Evolutionary conservation across 2,329 filamentous ascomycete species (phyloP).

Genomic region (Ophiosphaerella korrae): DNA sequence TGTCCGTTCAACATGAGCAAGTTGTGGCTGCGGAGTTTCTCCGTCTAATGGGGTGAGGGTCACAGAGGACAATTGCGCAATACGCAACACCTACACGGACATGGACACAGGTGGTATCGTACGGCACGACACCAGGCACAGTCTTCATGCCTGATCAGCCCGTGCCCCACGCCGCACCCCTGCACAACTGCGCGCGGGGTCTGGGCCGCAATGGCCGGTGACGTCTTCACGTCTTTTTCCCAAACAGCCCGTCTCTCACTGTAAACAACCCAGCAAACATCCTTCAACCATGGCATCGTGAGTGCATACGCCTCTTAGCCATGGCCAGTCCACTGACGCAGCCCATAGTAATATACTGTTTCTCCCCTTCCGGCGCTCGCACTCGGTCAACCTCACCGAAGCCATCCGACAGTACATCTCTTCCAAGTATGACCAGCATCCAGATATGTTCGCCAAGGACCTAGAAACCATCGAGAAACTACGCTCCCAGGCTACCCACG

Average conservation of each 20-base stretch:
- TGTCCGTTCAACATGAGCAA: conserved; percentile 1
- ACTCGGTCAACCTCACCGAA: conserved; percentile 75
- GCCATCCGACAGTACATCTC: conserved; percentile 96
- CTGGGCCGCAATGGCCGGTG: conserved; percentile 17
- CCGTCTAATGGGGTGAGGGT: neutral
- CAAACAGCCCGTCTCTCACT: conserved; percentile 6
- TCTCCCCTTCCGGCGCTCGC: conserved; percentile 86
- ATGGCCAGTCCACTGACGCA: neutral
- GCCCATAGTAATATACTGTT: conserved; percentile 67
- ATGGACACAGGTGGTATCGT: no score
- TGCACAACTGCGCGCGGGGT: conserved; percentile 5
- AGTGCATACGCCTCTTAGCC: conserved; percentile 4
- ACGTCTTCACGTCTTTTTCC: conserved; percentile 32
- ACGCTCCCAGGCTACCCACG: conserved; percentile 83
- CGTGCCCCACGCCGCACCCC: neutral
- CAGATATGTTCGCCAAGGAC: conserved; percentile 93
- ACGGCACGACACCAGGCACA: no score
- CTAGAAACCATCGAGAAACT: conserved; percentile 83
- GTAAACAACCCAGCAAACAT: conserved; percentile 21
- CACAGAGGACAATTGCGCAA: no score
- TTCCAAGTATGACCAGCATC: conserved; percentile 97
- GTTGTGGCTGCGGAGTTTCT: conserved; percentile 2
- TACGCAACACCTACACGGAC: no score
- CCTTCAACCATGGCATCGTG: conserved; percentile 33
- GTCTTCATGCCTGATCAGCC: conserved; percentile 1